These are phyloP conservation scores for Haematococcus lacustris DNA, from an alignment of 139 green algal genomes.

Conservation along the genomic window DNA sequence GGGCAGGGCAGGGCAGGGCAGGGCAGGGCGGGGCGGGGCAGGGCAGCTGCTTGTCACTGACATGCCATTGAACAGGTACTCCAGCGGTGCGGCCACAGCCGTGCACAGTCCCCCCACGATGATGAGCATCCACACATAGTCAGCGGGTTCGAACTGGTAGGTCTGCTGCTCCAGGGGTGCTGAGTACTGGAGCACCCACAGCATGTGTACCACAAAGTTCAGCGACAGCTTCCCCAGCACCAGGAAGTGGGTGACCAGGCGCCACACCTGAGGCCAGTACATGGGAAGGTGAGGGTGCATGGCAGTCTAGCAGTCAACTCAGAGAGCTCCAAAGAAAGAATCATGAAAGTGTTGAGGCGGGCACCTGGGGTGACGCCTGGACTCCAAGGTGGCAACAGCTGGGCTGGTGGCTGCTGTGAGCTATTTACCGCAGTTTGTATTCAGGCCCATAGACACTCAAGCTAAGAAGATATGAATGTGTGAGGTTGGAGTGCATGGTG, in stretches of 20 bases:
- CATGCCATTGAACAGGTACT: no score
- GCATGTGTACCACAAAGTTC: slow-evolving; percentile 33
- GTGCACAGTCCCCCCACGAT: slow-evolving; percentile 23
- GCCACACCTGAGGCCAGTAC: slow-evolving; percentile 46
- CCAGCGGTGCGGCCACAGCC: slow-evolving; percentile 3
- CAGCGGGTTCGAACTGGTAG: slow-evolving; percentile 49
- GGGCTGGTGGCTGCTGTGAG: neutral
- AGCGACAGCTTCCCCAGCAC: slow-evolving; percentile 44
- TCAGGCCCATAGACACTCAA: no score
- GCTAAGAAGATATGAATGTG: no score
- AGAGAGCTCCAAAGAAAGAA: neutral
- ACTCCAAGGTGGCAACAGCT: neutral
- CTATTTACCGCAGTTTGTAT: no score
- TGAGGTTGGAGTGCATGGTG: neutral
- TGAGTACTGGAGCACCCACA: slow-evolving; percentile 46
- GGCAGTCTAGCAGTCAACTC: neutral
- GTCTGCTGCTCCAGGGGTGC: slow-evolving; percentile 40
- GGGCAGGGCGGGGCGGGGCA: no score
- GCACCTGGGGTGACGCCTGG: neutral
- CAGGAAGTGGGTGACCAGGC: slow-evolving; percentile 42
- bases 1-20: no score
- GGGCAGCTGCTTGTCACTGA: no score
- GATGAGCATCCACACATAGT: slow-evolving; percentile 62
- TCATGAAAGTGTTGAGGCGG: neutral
- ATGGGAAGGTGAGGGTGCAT: neutral